Conservation (phyloP, 345 rosid species). For the Corymbia maculata region DNA sequence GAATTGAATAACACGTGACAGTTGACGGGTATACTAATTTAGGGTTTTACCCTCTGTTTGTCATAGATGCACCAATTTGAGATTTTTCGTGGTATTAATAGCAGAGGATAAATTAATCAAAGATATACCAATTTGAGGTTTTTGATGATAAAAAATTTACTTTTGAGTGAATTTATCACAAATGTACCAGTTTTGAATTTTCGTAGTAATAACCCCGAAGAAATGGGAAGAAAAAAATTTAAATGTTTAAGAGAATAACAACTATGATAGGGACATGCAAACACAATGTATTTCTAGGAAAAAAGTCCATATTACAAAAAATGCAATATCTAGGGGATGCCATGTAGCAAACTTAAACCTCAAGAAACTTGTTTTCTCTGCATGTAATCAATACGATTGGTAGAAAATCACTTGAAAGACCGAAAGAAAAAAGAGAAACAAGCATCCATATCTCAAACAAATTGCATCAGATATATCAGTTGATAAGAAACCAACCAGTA, state of each 20-base stretch:
- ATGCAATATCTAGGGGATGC: neutral
- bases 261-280: neutral
- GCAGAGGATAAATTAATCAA: too few relatives aligned
- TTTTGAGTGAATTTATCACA: too few relatives aligned
- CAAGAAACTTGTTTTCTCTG: neutral
- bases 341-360: neutral
- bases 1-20: too few relatives aligned
- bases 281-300: neutral
- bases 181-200: too few relatives aligned
- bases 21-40: too few relatives aligned
- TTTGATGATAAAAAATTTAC: too few relatives aligned
- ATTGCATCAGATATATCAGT: neutral
- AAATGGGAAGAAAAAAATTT: neutral
- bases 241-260: neutral
- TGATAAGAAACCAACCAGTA: conserved; percentile 73
- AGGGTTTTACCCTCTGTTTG: too few relatives aligned
- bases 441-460: neutral
- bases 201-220: neutral
- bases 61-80: too few relatives aligned
- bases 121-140: too few relatives aligned
- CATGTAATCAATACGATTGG: neutral
- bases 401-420: neutral
- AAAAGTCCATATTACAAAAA: neutral
- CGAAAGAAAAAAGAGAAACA: neutral
- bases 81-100: too few relatives aligned